Base-by-base conservation (phyloP, 2,329 filamentous ascomycete species). In the Talaromyces pinophilus region DNA sequence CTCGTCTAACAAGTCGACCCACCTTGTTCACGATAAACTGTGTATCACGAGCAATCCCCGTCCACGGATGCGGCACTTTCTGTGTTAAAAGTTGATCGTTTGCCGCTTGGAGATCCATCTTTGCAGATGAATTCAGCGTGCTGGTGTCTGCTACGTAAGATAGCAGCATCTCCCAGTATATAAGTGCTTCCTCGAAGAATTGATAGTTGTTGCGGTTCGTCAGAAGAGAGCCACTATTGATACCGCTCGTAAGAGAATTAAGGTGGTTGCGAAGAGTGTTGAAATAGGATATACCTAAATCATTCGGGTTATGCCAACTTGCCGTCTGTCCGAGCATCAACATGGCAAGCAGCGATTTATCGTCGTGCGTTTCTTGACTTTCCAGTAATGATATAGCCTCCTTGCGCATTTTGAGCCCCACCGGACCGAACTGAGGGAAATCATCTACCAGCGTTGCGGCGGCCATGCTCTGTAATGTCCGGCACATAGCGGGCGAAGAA, bases 401-500 rank as follows among this genome's bases (percentile, higher is more conserved):
- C 64, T 79, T 78, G 67, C 84, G 85, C 77, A 84, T 82, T 69
- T 82, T 83, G 30, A 80, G 75, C 5, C 82, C 85, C 30, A 82
- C 79, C 8, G 77, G 79, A 28, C 78, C 82, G 79, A 84, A 86
- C 62, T 81, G 80, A 4, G 82, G 85, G 64, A 86, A 86, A 64
- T 86, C 80, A 71, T 87, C 86, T 0, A 86, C 83, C 0, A 88
- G 77, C 22, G 86, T 86, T 3, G 86, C 86, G 8, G 86, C 86
- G 1, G 86, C 85, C 86, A 88, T 89, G 69, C 86, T 88, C 70
- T 88, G 86, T 55, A 88, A 86, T 1, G 85, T 85, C 57, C 84
- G 86, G 70, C 85, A 86, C 61, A 88, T 85, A 0, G 85, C 85
- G 19, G 84, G 78, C 0, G 85, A 87, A n/a, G 82, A 83, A 48